These are phyloP conservation scores for Mycena rebaudengoi DNA, from an alignment of 768 basidiomycete species.

Conservation along the genomic window DNA sequence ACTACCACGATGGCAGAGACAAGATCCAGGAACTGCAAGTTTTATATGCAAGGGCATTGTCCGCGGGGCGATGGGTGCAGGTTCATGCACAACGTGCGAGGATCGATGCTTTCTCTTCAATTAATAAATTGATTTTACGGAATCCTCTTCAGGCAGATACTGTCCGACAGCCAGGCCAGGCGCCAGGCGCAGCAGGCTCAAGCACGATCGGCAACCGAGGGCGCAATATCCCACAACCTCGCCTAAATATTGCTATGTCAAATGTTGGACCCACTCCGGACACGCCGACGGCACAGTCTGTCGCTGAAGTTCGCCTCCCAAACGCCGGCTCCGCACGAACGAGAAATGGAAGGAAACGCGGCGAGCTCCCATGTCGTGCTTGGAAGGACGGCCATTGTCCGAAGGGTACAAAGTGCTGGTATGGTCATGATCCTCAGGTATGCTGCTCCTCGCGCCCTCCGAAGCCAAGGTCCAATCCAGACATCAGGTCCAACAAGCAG, in stretches of 20 bases:
- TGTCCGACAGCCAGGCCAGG: no score
- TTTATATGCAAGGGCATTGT: slow-evolving; percentile 16
- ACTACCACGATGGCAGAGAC: neutral
- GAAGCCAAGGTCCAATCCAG: neutral
- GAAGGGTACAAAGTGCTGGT: slow-evolving; percentile 45
- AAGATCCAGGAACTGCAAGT: slow-evolving; percentile 8
- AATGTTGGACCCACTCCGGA: neutral
- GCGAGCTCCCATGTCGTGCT: slow-evolving; percentile 25
- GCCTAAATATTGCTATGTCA: no score
- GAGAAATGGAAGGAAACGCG: slow-evolving; percentile 8
- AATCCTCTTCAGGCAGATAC: no score
- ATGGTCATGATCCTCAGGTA: slow-evolving; percentile 43
- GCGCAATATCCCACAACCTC: no score
- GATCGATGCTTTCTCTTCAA: no score
- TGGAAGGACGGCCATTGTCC: slow-evolving; percentile 50
- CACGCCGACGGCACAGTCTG: no score
- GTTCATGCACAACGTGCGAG: slow-evolving; percentile 15
- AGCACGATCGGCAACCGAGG: no score
- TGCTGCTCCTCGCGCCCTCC: neutral
- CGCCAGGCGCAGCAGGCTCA: no score
- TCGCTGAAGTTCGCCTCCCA: no score
- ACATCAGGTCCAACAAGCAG: slow-evolving; percentile 11
- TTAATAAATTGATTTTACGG: no score
- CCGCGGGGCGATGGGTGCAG: slow-evolving; percentile 19
- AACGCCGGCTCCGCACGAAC: slow-evolving; percentile 1